Evolutionary conservation across 768 basidiomycete species (phyloP), one percentile per base, ranked within the genome.

Genomic region (Tylopilus subfusipes): DNA sequence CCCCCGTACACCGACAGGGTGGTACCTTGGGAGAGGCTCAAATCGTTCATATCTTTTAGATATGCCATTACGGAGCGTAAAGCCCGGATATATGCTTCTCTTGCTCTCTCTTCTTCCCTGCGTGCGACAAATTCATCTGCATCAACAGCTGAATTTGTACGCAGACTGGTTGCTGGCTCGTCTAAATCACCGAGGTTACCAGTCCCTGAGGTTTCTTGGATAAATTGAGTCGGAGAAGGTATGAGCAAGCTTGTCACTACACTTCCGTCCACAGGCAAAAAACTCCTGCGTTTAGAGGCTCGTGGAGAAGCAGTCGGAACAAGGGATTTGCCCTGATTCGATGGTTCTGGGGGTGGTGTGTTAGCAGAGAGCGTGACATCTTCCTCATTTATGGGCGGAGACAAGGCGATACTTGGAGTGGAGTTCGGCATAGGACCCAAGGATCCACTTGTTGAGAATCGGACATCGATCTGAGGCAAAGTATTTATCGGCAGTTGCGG

Each of bases 41-140:
- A 77, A 65, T 99, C 97, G 65, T 94, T 88, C 84, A 99, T 88
- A 63, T 99, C 97, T 63, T 85, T 85, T 19, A 99, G 80, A 71
- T 98, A 99, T 8, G 93, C 92, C 88, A 98, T 95, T 18, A 99
- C 84, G 11, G 90, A 89, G 52, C 90, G 83, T 49, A 99, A 77
- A 30, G 92, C 93, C 42, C 89, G 80, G 63, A 82, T 84, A 67
- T 88, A 87, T 29, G 83, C 78, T 64, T 90, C 88, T 29, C 83
- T 78, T 18, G 78, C 80, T 30, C 84, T 78, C 56, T 89, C 88
- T 68, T 87, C 86, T 72, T 90, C 88, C 51, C 79, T 80, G 34
- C 82, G 81, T 50, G 78, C 67, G 50, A 75, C 38, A 40, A 61
- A 71, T 45, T 81, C 78, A 36, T 65, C 58, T 22, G 43, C 21